Base-by-base conservation (phyloP, 441 rosid species). In the Bocquillonia castaneifolia region DNA sequence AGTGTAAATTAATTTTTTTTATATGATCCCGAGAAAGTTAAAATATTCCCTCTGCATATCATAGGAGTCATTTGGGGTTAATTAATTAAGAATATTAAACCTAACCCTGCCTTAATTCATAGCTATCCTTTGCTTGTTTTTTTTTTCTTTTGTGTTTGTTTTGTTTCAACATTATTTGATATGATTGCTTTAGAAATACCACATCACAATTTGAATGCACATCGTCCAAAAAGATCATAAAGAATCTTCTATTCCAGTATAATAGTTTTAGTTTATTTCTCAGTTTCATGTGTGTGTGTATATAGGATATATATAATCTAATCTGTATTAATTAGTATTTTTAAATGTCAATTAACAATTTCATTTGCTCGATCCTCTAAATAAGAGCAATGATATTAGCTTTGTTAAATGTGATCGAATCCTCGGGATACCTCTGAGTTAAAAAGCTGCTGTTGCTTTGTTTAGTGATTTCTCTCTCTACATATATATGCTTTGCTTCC, bases 11-110 rank as follows among this genome's bases (percentile, higher is more conserved):
- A 32, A 2, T 31, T 0, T 31, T 28, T 23, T 10, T 32, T 31
- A 31, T 58, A 72, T 37, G 75, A 72, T 72, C 75, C 75, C 75
- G 45, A 72, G 60, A 63, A 58, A 65, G 18, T 58, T 50, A 65
- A 72, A 23, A 42, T 48, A 65, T 36, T 48, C 69, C 64, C 56
- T 42, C 45, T 17, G 15, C n/a, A 3, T 45, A 10, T 32, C 48
- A 52, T 29, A n/a, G 70, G n/a, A n/a, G 42, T 45, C 25, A 29
- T 42, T 70, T 25, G 40, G 28, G 15, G 42, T 50, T 20, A 60
- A 8, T 3, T 44, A 13, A 8, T 8, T 39, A 8, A 2, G 12
- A 7, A 44, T 3, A 6, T 47, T 6, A 17, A 13, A 62, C 51
- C 34, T 32, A 47, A 53, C 40, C 32, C 32, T 36, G 40, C 51